Base-by-base conservation (phyloP, 2,329 filamentous ascomycete genomes). In the Paecilomyces dactylethromorphus region DNA sequence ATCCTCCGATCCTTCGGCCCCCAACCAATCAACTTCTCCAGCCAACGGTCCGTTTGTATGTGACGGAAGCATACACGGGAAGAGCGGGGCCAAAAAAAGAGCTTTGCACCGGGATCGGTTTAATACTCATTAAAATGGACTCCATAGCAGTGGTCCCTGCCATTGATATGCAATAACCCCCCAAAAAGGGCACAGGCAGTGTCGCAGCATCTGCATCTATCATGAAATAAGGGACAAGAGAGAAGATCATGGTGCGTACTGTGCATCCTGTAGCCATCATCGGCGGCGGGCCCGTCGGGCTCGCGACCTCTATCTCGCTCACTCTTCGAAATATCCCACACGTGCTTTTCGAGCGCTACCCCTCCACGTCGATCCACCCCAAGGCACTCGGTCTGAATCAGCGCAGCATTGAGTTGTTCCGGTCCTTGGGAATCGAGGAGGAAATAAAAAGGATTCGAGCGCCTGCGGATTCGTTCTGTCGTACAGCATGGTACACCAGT, bases 331-430 rank as follows among this genome's bases (percentile, higher is more conserved):
- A 64, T 8, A 66, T 75, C 32, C 59, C 61, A 0, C 62, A 71
- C 57, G 33, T 68, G 8, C 59, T 74, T 10, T 68, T 71, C 54
- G 71, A 75, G 60, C 64, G 68, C 7, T 68, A 73, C 52, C 60
- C 65, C 1, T 60, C 60, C 2, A 74, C 70, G 1, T 70, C 71
- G 1, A 72, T 73, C 45, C 67, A 71, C 45, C 71, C 70, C 13
- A 72, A 72, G 60, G 69, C 72, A 18, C 62, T 62, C 39, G 69
- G 69, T 3, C 61, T 72, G 54, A 72, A 74, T 32, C 66, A 70
- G 33, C 65, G 71, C 39, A 45, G 39, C 3, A 7, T 45, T 8
- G 39, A 45, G 15, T n/a, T 45, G 1, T 45, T 45, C 39, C 39
- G 39, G n/a, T 45, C n/a, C 10, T 18, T 45, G 18, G n/a, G 39